Percentiles rank a stretch among this genome's conserved stretches.
phyloP scores from a whole-genome alignment of 2,329 filamentous ascomycete genomes.

The Beauveria bassiana region DNA sequence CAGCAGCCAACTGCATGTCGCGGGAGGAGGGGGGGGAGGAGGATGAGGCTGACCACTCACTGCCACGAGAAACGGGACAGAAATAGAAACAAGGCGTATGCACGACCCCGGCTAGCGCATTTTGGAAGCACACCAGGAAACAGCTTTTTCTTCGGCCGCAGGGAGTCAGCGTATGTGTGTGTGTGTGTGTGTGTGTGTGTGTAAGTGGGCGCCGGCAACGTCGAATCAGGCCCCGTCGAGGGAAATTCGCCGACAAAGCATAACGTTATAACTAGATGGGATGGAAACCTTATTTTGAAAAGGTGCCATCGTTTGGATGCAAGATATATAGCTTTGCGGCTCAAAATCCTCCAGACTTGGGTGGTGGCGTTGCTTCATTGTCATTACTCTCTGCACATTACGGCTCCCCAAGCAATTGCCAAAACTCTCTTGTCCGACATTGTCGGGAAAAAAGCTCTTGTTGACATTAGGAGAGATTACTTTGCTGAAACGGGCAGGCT shows the following conservation, averaged over 20 bases:
- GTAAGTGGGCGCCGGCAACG: not conserved
- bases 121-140: not conserved
- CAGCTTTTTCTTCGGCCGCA: not conserved
- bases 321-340: not conserved
- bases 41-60: conserved; percentile 6
- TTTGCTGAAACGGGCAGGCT: not conserved
- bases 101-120: conserved; percentile 5
- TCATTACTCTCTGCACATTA: not conserved
- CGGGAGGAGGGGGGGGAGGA: not conserved
- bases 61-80: not conserved
- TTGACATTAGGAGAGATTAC: too few relatives aligned
- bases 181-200: not conserved
- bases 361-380: not conserved
- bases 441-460: too few relatives aligned
- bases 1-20: not conserved
- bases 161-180: not conserved
- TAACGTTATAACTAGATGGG: too few relatives aligned
- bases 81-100: conserved; percentile 6
- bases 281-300: too few relatives aligned
- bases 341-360: not conserved
- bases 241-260: too few relatives aligned
- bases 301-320: too few relatives aligned
- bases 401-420: not conserved
- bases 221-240: not conserved
- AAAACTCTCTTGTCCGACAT: not conserved